These are phyloP conservation scores for Tricholoma matsutake DNA, from an alignment of 768 basidiomycete species.

Conservation along the genomic window DNA sequence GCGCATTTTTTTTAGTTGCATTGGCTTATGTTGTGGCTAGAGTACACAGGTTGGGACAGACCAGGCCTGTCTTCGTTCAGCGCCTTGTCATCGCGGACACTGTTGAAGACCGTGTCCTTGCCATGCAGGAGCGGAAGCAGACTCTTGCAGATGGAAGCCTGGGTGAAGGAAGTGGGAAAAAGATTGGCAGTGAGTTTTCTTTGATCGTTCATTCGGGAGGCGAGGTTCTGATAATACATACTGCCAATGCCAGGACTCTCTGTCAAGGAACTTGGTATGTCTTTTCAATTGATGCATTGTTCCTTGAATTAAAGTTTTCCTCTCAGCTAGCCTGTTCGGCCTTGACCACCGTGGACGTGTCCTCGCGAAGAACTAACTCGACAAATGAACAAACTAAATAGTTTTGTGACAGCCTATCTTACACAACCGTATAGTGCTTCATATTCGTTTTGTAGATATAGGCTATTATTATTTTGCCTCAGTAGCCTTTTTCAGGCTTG, in stretches of 20 bases:
- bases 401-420: no score
- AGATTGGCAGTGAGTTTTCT: constrained; percentile 46
- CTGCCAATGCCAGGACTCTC: constrained; percentile 32
- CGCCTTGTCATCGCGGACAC: constrained; percentile 58
- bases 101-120: constrained; percentile 69
- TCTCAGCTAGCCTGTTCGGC: constrained; percentile 41
- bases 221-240: not conserved
- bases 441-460: not conserved
- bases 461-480: constrained; percentile 27
- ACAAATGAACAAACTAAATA: no score
- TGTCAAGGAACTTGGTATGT: constrained; percentile 48
- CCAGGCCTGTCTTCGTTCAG: constrained; percentile 46
- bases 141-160: constrained; percentile 57
- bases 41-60: constrained; percentile 58
- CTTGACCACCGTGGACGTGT: constrained; percentile 36
- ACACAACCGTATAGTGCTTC: not conserved
- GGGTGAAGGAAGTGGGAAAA: constrained; percentile 60
- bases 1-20: constrained; percentile 8
- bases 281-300: no score
- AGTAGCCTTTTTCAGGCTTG: constrained; percentile 59
- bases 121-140: constrained; percentile 63
- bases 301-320: not conserved
- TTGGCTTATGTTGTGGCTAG: constrained; percentile 10
- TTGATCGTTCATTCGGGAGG: not conserved
- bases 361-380: constrained; percentile 12